Conservation (phyloP, 495 filamentous ascomycete species). For the Neurospora sp. region DNA sequence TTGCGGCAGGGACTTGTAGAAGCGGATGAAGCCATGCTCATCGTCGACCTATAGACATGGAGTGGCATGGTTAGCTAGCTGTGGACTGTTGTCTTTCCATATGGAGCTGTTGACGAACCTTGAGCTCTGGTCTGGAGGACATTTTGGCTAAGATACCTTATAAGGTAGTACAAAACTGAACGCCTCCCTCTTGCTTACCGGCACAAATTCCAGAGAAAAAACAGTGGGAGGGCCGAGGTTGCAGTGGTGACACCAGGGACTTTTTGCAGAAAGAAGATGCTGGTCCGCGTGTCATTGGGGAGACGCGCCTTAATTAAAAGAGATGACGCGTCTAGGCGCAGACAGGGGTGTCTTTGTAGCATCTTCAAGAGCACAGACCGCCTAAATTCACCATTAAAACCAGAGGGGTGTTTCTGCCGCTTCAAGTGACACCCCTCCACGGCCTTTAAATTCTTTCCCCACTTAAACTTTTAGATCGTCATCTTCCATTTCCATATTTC, state of each 20-base stretch:
- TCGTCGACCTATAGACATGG: slow-evolving; percentile 64
- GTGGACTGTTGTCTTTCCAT: not conserved
- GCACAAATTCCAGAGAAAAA: not conserved
- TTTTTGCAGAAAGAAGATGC: not conserved
- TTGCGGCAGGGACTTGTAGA: slow-evolving; percentile 70
- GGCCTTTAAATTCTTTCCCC: not conserved
- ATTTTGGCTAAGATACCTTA: slow-evolving; percentile 35
- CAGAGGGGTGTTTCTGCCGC: not conserved
- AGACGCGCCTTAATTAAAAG: slow-evolving; percentile 20
- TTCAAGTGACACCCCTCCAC: not conserved
- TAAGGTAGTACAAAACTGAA: not conserved
- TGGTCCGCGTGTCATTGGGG: slow-evolving; percentile 2
- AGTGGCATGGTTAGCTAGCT: slow-evolving; percentile 5
- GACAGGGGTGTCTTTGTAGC: not conserved
- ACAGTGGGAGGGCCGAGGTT: not conserved
- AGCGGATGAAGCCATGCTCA: slow-evolving; percentile 89
- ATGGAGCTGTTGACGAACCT: slow-evolving; percentile 40
- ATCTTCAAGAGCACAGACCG: not conserved
- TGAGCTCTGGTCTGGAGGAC: slow-evolving; percentile 86
- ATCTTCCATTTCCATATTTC: not conserved
- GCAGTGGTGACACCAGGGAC: not conserved
- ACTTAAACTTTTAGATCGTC: not conserved
- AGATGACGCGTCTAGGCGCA: slow-evolving; percentile 11
- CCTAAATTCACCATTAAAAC: not conserved
- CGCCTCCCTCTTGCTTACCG: not conserved